Evolutionary conservation across 2,329 filamentous ascomycete species (phyloP).

Genomic region (Pestalotiopsis sp.): DNA sequence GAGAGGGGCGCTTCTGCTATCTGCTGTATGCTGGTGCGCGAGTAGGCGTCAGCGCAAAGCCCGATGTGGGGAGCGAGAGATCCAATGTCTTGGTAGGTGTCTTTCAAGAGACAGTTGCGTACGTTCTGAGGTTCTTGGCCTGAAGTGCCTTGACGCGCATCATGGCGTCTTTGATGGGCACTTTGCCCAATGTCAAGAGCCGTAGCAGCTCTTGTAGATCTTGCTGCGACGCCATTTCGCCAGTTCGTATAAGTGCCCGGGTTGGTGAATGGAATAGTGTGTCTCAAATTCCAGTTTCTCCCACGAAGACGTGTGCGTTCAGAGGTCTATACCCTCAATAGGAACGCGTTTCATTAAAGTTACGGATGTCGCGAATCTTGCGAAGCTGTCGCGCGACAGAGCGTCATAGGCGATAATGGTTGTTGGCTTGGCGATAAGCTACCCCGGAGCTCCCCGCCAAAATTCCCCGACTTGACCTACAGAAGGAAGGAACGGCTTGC

Average conservation of each 20-base stretch:
- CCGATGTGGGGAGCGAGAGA: neutral
- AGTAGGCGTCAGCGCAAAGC: neutral
- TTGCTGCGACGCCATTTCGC: constrained; percentile 54
- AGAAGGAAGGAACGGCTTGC: too few relatives aligned
- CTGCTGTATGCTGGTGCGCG: constrained; percentile 49
- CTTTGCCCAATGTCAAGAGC: constrained; percentile 60
- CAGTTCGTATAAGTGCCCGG: neutral
- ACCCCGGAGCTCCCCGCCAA: neutral
- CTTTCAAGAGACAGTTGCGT: constrained; percentile 27
- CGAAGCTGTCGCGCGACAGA: neutral
- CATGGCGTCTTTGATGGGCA: constrained; percentile 62
- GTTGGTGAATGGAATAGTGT: neutral
- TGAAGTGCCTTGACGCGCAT: constrained; percentile 60
- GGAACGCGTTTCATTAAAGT: neutral
- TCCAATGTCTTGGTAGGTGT: neutral
- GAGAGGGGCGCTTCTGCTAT: constrained; percentile 52
- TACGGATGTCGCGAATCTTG: neutral
- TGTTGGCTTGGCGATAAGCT: neutral
- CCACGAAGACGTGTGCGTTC: neutral
- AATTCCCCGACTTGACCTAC: too few relatives aligned
- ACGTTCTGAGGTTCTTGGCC: constrained; percentile 58
- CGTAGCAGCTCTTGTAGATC: constrained; percentile 65
- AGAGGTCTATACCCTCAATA: neutral
- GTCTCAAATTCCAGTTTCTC: neutral
- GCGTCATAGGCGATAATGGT: neutral